Evolutionary conservation across 2,329 filamentous ascomycete species (phyloP).

Genomic region (Xylaria arbuscula): DNA sequence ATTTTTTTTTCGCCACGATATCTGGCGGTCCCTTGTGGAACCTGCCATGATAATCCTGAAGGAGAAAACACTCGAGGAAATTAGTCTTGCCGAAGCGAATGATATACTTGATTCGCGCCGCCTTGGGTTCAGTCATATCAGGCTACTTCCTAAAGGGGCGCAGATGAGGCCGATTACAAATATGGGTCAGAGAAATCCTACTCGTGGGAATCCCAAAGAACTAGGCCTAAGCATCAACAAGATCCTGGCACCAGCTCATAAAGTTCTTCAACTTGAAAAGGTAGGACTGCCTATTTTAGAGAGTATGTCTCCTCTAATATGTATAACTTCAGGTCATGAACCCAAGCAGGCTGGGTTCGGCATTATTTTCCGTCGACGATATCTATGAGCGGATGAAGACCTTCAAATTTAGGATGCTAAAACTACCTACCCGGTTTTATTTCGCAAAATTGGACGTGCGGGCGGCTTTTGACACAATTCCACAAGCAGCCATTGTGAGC

Average conservation of each 20-base stretch:
- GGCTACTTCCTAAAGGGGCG: slow-evolving; percentile 82
- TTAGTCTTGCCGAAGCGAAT: slow-evolving; percentile 68
- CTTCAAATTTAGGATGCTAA: slow-evolving; percentile 69
- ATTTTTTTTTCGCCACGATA: slow-evolving; percentile 94
- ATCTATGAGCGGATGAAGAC: slow-evolving; percentile 77
- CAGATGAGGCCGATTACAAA: slow-evolving; percentile 90
- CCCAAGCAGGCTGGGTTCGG: slow-evolving; percentile 75
- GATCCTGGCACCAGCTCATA: slow-evolving; percentile 77
- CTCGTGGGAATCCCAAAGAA: slow-evolving; percentile 55
- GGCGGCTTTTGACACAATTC: slow-evolving; percentile 94
- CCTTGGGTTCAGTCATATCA: slow-evolving; percentile 81
- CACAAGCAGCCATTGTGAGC: slow-evolving; percentile 77
- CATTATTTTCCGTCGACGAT: slow-evolving; percentile 83
- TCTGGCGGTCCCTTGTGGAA: slow-evolving; percentile 83
- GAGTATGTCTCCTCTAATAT: slow-evolving; percentile 26
- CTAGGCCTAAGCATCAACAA: slow-evolving; percentile 59
- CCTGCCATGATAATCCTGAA: slow-evolving; percentile 77
- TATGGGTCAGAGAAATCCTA: slow-evolving; percentile 72
- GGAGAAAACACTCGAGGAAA: slow-evolving; percentile 79
- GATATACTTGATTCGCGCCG: slow-evolving; percentile 69
- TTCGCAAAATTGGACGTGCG: slow-evolving; percentile 95
- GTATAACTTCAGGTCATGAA: slow-evolving; percentile 54
- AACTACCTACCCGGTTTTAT: slow-evolving; percentile 66
- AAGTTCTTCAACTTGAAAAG: slow-evolving; percentile 82
- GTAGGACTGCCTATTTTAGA: slow-evolving; percentile 52